Evolutionary conservation across 352 stramenopile genomes (phyloP).

Genomic region (Nothophytophthora sp.): DNA sequence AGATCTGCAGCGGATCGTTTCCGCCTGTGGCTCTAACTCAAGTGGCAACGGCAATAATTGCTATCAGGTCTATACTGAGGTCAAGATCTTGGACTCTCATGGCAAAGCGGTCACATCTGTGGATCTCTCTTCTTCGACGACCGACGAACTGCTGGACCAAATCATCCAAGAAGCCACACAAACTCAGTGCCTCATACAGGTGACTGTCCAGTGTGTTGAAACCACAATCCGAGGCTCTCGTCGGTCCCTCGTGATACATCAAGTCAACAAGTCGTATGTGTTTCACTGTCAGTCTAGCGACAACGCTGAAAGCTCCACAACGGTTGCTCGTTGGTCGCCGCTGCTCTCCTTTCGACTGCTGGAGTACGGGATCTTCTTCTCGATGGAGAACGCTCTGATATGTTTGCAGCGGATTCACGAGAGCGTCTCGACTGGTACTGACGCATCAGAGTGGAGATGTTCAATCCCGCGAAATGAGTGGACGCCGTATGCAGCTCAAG

Average conservation of each 20-base stretch:
- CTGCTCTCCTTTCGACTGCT: slow-evolving; percentile 23
- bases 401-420: slow-evolving; percentile 6
- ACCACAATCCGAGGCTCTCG: neutral
- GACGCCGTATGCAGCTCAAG: slow-evolving; percentile 28
- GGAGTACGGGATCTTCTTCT: slow-evolving; percentile 38
- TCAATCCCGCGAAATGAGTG: slow-evolving; percentile 13
- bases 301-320: neutral
- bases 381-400: slow-evolving; percentile 20
- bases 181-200: slow-evolving; percentile 3
- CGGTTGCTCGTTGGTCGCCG: slow-evolving; percentile 13
- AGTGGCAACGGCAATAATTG: slow-evolving; percentile 1
- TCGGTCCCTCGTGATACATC: slow-evolving; percentile 1
- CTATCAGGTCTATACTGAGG: slow-evolving; percentile 8
- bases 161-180: slow-evolving; percentile 9
- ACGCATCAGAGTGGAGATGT: neutral
- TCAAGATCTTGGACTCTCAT: slow-evolving; percentile 1
- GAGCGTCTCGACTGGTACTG: neutral
- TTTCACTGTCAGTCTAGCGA: slow-evolving; percentile 35
- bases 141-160: slow-evolving; percentile 5
- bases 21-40: neutral
- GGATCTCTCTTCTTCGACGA: slow-evolving; percentile 5
- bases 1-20: slow-evolving; percentile 30
- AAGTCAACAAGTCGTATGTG: slow-evolving; percentile 38
- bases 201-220: slow-evolving; percentile 14
- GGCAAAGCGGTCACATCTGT: slow-evolving; percentile 4